Evolutionary conservation across 1,284 basidiomycete species (phyloP).

Genomic region (Anthracocystis setariae): DNA sequence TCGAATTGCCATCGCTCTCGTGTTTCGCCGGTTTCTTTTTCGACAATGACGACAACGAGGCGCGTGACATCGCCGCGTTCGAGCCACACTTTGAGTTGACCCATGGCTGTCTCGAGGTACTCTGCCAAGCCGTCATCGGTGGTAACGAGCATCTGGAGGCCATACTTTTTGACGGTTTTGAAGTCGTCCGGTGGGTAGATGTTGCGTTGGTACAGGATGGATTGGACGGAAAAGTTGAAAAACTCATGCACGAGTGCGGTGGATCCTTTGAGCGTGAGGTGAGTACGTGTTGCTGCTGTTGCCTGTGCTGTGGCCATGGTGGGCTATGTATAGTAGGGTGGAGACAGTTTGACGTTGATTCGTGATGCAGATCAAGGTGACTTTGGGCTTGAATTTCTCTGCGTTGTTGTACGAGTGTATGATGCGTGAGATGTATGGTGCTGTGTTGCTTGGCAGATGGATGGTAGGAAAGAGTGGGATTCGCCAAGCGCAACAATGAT

Average conservation of each 20-base stretch:
- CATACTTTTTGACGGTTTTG: slow-evolving; percentile 82
- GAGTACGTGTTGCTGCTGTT: slow-evolving; percentile 57
- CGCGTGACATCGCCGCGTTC: slow-evolving; percentile 88
- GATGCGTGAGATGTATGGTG: too few species aligned
- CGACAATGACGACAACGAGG: slow-evolving; percentile 93
- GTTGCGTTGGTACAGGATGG: slow-evolving; percentile 92
- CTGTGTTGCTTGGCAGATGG: too few species aligned
- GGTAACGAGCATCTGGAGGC: slow-evolving; percentile 91
- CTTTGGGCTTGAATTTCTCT: too few species aligned
- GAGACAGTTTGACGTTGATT: too few species aligned
- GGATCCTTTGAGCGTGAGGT: slow-evolving; percentile 86
- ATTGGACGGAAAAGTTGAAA: slow-evolving; percentile 89
- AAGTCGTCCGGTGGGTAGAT: slow-evolving; percentile 99
- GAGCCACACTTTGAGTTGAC: slow-evolving; percentile 81
- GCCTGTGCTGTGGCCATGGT: slow-evolving; percentile 54
- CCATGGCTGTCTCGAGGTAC: slow-evolving; percentile 89
- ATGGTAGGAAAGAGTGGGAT: too few species aligned
- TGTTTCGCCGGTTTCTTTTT: slow-evolving; percentile 88
- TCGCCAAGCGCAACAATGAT: too few species aligned
- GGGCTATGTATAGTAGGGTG: too few species aligned
- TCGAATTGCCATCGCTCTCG: slow-evolving; percentile 99
- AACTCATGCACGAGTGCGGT: slow-evolving; percentile 96
- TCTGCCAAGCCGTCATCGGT: slow-evolving; percentile 90
- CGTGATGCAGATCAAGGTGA: too few species aligned
- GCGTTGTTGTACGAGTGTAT: too few species aligned